Conservation (phyloP, 1,139 yeast species). For the Ogataea hybrid region DNA sequence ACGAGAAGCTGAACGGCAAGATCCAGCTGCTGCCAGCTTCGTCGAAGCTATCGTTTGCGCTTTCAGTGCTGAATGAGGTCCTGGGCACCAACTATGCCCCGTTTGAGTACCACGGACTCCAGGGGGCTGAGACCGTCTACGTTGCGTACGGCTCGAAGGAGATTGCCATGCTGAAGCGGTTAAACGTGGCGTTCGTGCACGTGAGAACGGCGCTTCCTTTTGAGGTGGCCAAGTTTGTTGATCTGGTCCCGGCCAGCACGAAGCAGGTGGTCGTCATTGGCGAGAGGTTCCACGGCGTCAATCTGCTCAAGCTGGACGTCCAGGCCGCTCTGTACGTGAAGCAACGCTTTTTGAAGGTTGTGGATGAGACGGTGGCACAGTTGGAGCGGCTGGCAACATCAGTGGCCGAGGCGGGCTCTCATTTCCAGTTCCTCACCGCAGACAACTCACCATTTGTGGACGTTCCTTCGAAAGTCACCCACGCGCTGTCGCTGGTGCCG, state of each 20-base stretch:
- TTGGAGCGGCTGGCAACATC: conserved; percentile 40
- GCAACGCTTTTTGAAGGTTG: conserved; percentile 42
- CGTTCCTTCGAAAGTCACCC: conserved; percentile 67
- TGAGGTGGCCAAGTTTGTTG: conserved; percentile 56
- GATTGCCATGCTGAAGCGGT: conserved; percentile 49
- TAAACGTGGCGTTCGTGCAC: conserved; percentile 61
- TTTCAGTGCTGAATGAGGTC: conserved; percentile 50
- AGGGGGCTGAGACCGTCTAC: conserved; percentile 64
- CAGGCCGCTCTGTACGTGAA: conserved; percentile 66
- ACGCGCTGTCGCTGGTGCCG: conserved; percentile 67
- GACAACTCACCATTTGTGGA: conserved; percentile 57
- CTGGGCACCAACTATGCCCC: conserved; percentile 61
- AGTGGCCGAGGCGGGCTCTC: conserved; percentile 32
- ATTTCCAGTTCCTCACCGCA: conserved; percentile 64
- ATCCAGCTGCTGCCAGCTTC: conserved; percentile 28
- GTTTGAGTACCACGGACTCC: conserved; percentile 69
- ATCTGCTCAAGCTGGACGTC: conserved; percentile 64
- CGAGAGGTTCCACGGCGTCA: conserved; percentile 42
- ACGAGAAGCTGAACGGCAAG: conserved; percentile 28
- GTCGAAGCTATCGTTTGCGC: conserved; percentile 45
- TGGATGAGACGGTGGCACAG: conserved; percentile 50
- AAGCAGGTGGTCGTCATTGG: conserved; percentile 65
- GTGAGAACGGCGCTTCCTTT: conserved; percentile 82
- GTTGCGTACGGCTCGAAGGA: conserved; percentile 77
- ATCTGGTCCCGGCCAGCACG: conserved; percentile 56